Evolutionary conservation across 805 yeast species (phyloP), one percentile per base, ranked within the genome.

Genomic region (Metschnikowia continentalis): DNA sequence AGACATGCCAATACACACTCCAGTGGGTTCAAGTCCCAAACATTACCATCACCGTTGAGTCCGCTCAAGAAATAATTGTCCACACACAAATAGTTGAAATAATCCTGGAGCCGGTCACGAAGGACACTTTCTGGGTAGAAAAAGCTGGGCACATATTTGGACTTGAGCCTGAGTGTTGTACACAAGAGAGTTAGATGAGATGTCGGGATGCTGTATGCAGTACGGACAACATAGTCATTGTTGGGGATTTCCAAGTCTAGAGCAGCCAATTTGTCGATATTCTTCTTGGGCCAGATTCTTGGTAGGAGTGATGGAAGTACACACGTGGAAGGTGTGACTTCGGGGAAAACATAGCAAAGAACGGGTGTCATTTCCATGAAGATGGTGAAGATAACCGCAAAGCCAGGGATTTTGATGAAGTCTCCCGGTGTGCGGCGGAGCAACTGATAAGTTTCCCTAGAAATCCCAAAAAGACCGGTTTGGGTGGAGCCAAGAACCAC

Each of bases 321-420:
- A 62, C 86, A 82, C 10, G 85, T 81, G 67, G 75, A 76, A 8
- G 86, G 84, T 0, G 83, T 75, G 4, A 82, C 59, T 54, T 77
- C 79, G 0, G 88, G 88, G 46, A 81, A 61, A 3, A 70, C 61
- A 48, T 74, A 79, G 59, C 84, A 80, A 5, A 83, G 54, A 1
- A 79, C 19, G 0, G 85, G 84, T 0, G 85, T 78, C 46, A 68
- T 59, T 56, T 83, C 88, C 59, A 78, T 78, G 61, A 80, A 81
- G 2, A 80, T 55, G 26, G 77, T 42, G 43, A 77, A 68, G 6
- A 80, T 54, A 2, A 81, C 40, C 1, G 76, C 73, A 64, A 83
- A 82, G n/a, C 65, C 22, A 2, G 87, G 87, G 17, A 83, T 56
- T 61, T 81, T 82, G 60, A 65, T 52, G 44, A 78, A 66, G 59